phyloP scores from a whole-genome alignment of 805 yeast genomes.

The Suhomyces xylopsoci region DNA sequence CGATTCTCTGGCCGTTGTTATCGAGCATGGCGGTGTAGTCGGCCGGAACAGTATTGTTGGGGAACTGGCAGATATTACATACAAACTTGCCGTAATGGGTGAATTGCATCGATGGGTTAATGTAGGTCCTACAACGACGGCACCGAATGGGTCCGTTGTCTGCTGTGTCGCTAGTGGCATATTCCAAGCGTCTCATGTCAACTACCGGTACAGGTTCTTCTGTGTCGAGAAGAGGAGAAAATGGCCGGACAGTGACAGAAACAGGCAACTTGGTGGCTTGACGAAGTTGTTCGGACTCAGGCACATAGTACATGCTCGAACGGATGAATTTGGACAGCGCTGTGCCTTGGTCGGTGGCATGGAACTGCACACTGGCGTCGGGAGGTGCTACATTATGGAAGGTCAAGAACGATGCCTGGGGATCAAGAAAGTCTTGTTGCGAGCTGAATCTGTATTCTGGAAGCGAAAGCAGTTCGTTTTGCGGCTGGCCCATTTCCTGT shows the following conservation, averaged over 20 bases:
- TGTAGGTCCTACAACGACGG: slow-evolving; percentile 84
- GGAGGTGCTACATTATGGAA: slow-evolving; percentile 83
- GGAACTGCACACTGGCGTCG: slow-evolving; percentile 66
- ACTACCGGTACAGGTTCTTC: slow-evolving; percentile 66
- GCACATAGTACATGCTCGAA: slow-evolving; percentile 78
- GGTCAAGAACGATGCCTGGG: slow-evolving; percentile 55
- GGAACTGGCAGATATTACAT: slow-evolving; percentile 84
- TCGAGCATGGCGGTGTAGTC: slow-evolving; percentile 67
- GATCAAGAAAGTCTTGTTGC: slow-evolving; percentile 27
- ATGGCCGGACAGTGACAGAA: slow-evolving; percentile 79
- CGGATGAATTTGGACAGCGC: slow-evolving; percentile 79
- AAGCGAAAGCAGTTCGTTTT: slow-evolving; percentile 6
- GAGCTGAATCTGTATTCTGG: slow-evolving; percentile 17
- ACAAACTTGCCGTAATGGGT: slow-evolving; percentile 59
- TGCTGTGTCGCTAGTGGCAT: slow-evolving; percentile 19
- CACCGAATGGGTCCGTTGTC: slow-evolving; percentile 80
- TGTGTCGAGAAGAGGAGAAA: slow-evolving; percentile 56
- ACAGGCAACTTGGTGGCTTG: slow-evolving; percentile 73
- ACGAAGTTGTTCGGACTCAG: slow-evolving; percentile 67
- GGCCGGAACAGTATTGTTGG: slow-evolving; percentile 60
- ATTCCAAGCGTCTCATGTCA: slow-evolving; percentile 45
- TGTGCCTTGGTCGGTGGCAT: slow-evolving; percentile 76
- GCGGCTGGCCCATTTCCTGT: background rate
- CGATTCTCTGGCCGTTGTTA: slow-evolving; percentile 58
- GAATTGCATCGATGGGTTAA: slow-evolving; percentile 79